Evolutionary conservation across 495 filamentous ascomycete species (phyloP), one percentile per base, ranked within the genome.

Genomic region (Aspergillus ellipticus): DNA sequence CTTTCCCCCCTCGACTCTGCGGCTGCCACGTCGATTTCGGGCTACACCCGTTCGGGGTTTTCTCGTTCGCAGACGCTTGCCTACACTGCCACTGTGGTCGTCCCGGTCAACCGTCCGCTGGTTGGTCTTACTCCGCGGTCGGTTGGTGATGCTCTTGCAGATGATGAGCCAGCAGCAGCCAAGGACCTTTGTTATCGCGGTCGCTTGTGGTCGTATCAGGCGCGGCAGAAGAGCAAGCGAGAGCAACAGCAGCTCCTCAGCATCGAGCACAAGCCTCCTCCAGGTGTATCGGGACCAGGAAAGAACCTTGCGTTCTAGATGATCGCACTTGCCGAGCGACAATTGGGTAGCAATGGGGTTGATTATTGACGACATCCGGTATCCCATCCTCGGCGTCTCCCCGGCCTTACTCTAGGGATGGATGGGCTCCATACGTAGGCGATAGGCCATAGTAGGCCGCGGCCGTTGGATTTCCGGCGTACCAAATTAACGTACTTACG

Each of bases 1-100:
- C 39, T 31, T 26, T 49, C 45, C 54, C 55, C 58, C 56, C 47
- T 61, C 61, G 58, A 64, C 64, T 61, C 53, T 48, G 45, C 24
- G 58, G 31, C 56, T 64, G 64, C 64, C 64, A 67, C 64, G 64
- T 67, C 60, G 61, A 58, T 52, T 9, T 52, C 55, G 37, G 56
- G 54, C 59, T 58, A 59, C 58, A 57, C 62, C 59, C 59, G 48
- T 57, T 62, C 49, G 54, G 61, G 61, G 15, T 39, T 29, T 28
- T 16, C 22, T 16, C 45, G 4, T 48, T 28, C 21, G 7, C 45
- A 28, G 16, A 48, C 28, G 7, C 45, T 53, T 21, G 42, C 50
- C 56, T 45, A 50, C 56, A 48, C 51, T 47, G 33, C 45, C 22
- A 35, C 16, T 24, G 41, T 21, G 46, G 26, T 42, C 13, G 15